Evolutionary conservation across 2,329 filamentous ascomycete genomes (phyloP).

Genomic region (Pseudopithomyces chartarum): DNA sequence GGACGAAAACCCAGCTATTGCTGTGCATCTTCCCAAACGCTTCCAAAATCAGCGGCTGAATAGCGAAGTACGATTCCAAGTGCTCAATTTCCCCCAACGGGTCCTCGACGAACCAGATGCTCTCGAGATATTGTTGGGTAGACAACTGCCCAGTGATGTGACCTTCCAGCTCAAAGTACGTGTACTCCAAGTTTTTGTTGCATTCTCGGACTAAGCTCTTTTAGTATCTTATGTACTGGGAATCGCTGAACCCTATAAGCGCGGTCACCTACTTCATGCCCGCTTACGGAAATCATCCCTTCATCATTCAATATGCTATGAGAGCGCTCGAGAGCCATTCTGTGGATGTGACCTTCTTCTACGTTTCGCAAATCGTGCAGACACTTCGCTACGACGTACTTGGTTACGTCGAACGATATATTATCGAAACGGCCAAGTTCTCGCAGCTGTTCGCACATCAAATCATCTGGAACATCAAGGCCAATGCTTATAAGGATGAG

Average conservation of each 20-base stretch:
- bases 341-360: constrained; percentile 98
- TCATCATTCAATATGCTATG: constrained; percentile 96
- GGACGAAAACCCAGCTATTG: constrained; percentile 81
- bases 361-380: constrained; percentile 97
- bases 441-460: constrained; percentile 99
- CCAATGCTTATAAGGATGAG: constrained; percentile 97
- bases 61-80: constrained; percentile 76
- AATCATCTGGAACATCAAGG: constrained; percentile 99
- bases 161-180: constrained; percentile 80
- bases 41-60: constrained; percentile 77
- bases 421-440: constrained; percentile 93
- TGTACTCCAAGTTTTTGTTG: not conserved
- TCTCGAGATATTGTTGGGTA: constrained; percentile 79
- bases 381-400: constrained; percentile 89
- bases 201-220: constrained; percentile 13
- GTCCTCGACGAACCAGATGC: constrained; percentile 82
- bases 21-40: constrained; percentile 80
- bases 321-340: constrained; percentile 90
- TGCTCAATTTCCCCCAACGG: constrained; percentile 83
- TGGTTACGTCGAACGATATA: constrained; percentile 95
- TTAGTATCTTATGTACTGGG: constrained; percentile 90
- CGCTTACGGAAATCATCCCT: constrained; percentile 87
- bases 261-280: constrained; percentile 94
- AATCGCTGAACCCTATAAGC: constrained; percentile 87
- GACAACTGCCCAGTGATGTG: constrained; percentile 76